Evolutionary conservation across 148 eudicot species (phyloP).

Genomic region (Polygonum aviculare): DNA sequence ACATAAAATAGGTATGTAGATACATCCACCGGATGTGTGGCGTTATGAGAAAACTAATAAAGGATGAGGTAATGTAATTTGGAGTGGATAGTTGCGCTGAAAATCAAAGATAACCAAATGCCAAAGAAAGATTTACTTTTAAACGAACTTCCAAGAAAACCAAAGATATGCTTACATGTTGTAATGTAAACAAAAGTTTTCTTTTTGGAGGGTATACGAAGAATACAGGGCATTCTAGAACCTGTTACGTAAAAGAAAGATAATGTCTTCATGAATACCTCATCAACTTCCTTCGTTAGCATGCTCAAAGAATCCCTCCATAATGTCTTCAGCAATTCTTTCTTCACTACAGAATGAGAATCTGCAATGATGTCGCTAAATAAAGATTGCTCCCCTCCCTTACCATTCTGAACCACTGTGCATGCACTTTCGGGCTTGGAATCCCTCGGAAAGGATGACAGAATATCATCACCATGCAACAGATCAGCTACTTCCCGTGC

Average conservation of each 20-base stretch:
- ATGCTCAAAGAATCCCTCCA: neutral
- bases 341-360: neutral
- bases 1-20: neutral
- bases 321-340: neutral
- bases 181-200: neutral
- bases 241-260: neutral
- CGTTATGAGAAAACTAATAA: neutral
- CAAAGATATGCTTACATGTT: neutral
- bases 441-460: neutral
- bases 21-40: neutral
- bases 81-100: neutral
- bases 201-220: neutral
- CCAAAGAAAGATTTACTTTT: neutral
- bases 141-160: neutral
- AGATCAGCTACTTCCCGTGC: conserved; percentile 6
- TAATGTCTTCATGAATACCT: neutral
- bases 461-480: neutral
- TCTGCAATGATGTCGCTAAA: neutral
- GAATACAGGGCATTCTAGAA: neutral
- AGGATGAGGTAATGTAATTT: neutral
- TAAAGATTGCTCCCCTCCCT: neutral
- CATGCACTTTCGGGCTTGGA: neutral
- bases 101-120: neutral
- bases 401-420: neutral
- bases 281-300: neutral